phyloP scores from a whole-genome alignment of 2,329 filamentous ascomycete species.

The Zasmidium angulare region DNA sequence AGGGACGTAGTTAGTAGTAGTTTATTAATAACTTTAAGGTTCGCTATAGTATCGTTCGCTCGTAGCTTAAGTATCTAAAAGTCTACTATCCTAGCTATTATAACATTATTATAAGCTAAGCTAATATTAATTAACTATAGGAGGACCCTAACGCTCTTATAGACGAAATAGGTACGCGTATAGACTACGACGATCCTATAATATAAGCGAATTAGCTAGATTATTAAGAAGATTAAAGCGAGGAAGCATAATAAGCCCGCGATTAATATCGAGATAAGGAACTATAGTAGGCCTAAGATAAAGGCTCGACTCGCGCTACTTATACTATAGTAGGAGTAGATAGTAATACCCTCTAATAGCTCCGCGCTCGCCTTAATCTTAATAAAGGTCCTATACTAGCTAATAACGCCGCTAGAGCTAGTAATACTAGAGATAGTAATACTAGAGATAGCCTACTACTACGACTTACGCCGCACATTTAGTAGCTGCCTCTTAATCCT shows the following conservation, averaged over 20 bases:
- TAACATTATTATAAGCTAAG: background rate
- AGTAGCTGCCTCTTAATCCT: background rate
- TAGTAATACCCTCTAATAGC: background rate
- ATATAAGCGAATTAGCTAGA: background rate
- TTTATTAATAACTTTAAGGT: background rate
- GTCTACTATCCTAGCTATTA: background rate
- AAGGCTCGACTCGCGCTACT: background rate
- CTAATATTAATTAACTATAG: background rate
- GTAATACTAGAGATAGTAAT: background rate
- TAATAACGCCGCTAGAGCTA: too few relatives aligned
- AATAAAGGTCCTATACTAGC: too few relatives aligned
- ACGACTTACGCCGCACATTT: too few relatives aligned
- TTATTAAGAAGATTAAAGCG: background rate
- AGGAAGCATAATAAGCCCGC: background rate
- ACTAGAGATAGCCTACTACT: background rate
- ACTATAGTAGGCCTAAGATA: too few relatives aligned
- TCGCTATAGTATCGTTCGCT: background rate
- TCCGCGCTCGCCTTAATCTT: too few relatives aligned
- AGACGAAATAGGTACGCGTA: background rate
- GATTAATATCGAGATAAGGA: background rate
- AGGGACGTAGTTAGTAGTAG: background rate
- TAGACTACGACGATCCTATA: background rate
- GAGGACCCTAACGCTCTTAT: background rate
- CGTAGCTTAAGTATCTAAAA: background rate
- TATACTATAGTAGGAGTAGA: background rate